These are phyloP conservation scores for Colletotrichum sp. DNA, from an alignment of 2,329 filamentous ascomycete species.

Conservation along the genomic window DNA sequence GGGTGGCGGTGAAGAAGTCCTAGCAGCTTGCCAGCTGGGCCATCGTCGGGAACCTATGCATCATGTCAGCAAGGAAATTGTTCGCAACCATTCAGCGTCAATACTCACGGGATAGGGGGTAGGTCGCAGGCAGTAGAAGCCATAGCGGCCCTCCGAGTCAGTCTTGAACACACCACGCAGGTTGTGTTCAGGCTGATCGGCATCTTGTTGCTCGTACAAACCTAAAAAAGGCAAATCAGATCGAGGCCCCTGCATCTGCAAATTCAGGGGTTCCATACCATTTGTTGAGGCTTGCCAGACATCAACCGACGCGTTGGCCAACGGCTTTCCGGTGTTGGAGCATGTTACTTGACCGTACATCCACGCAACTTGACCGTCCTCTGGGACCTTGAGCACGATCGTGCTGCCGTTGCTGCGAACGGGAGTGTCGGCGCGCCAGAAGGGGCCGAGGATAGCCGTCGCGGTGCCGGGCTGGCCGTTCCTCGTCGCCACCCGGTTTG, in stretches of 20 bases:
- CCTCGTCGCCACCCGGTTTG: slow-evolving; percentile 64
- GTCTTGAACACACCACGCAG: slow-evolving; percentile 71
- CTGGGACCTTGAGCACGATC: slow-evolving; percentile 62
- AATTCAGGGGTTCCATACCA: slow-evolving; percentile 36
- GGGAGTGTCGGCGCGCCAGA: slow-evolving; percentile 79
- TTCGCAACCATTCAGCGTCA: neutral
- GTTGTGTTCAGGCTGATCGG: slow-evolving; percentile 65
- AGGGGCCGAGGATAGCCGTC: slow-evolving; percentile 83
- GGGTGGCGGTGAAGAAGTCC: slow-evolving; percentile 59
- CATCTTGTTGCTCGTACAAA: slow-evolving; percentile 69
- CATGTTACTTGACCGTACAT: slow-evolving; percentile 68
- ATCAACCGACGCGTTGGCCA: slow-evolving; percentile 72
- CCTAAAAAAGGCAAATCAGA: slow-evolving; percentile 15
- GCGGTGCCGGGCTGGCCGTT: slow-evolving; percentile 62
- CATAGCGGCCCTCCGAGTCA: slow-evolving; percentile 65
- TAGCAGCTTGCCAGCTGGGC: slow-evolving; percentile 59
- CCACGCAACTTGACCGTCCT: slow-evolving; percentile 57
- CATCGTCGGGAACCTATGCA: slow-evolving; percentile 46
- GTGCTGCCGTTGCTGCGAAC: slow-evolving; percentile 71
- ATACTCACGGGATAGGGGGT: slow-evolving; percentile 45
- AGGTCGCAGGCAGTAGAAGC: slow-evolving; percentile 59
- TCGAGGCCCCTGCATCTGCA: too few relatives aligned
- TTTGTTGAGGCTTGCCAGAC: slow-evolving; percentile 84
- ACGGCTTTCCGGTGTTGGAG: slow-evolving; percentile 65
- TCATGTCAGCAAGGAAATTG: neutral